Conservation (phyloP, 2,329 filamentous ascomycete genomes). For the Penicillium sp. region DNA sequence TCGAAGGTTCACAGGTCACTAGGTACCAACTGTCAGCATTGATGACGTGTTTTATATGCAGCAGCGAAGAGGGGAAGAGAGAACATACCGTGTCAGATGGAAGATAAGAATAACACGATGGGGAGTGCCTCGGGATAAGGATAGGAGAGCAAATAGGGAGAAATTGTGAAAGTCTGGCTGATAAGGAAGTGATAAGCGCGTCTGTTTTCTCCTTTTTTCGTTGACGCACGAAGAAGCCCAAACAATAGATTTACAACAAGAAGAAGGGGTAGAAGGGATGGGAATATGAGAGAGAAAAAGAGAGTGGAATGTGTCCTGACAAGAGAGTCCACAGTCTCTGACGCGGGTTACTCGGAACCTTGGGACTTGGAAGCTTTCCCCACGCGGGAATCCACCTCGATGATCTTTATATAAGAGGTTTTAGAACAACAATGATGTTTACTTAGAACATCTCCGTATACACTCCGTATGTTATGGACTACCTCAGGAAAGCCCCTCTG, state of each 20-base stretch:
- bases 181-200: slow-evolving; percentile 3
- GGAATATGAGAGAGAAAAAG: neutral
- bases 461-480: too few species aligned
- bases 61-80: neutral
- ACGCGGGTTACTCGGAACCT: slow-evolving; percentile 20
- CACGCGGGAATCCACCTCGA: slow-evolving; percentile 14
- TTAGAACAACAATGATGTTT: too few species aligned
- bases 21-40: neutral
- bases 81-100: neutral
- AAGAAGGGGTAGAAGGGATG: neutral
- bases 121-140: slow-evolving; percentile 2
- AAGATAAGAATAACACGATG: slow-evolving; percentile 4
- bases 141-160: slow-evolving; percentile 6
- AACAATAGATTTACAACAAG: neutral
- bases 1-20: neutral
- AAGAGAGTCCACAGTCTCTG: neutral
- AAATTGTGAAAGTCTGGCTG: neutral
- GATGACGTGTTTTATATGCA: neutral
- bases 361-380: slow-evolving; percentile 18
- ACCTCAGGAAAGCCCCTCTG: too few species aligned
- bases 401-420: neutral
- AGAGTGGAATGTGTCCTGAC: slow-evolving; percentile 6
- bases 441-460: too few species aligned
- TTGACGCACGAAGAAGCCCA: neutral
- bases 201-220: neutral